Base-by-base conservation (phyloP, 805 yeast genomes). In the Grigorovia yakushimaensis region DNA sequence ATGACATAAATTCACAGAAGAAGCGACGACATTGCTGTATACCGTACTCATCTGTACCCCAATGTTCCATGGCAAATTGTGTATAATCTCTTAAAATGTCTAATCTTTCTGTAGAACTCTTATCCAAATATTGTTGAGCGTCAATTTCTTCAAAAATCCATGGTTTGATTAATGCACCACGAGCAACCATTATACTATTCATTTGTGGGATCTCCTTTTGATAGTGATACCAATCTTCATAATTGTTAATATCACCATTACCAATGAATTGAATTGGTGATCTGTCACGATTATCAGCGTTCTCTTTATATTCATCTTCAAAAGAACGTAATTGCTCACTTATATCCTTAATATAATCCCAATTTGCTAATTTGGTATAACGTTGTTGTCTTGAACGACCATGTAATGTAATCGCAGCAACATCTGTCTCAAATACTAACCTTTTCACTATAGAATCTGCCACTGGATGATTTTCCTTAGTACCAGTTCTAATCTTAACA, bases 81-180 rank as follows among this genome's bases (percentile, higher is more conserved):
- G 95, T 79, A 62, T 81, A 93, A 45, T 73, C 75, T 52, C 73
- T 71, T 57, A 91, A 65, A 40, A 83, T 77, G 36, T 82, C 94
- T 48, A 93, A 75, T 65, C 99, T 78, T 67, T 93, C 97, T 19
- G 82, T 72, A n/a, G 96, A 82, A 2, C 87, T 73, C 69, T 91
- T 93, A 65, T 93, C 99, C 52, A 93, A 67, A 64, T 88, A 81
- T 66, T 93, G 98, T 57, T 81, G 79, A 6, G 91, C 73, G 49
- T 91, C 94, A 48, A 93, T 78, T 68, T 93, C 99, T 69, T 93
- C 97, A 57, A 91, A 93, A 45, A 93, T 86, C 99, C 99, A 93
- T 35, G 99, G 99, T 68, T 93, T 93, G 63, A 93, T 89, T 54
- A 93, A 75, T 1, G 98, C 98, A 47, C 98, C 98, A 60, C 99